Evolutionary conservation across 2,329 filamentous ascomycete species (phyloP), one percentile per base, ranked within the genome.

Genomic region (Aureobasidium subglaciale): DNA sequence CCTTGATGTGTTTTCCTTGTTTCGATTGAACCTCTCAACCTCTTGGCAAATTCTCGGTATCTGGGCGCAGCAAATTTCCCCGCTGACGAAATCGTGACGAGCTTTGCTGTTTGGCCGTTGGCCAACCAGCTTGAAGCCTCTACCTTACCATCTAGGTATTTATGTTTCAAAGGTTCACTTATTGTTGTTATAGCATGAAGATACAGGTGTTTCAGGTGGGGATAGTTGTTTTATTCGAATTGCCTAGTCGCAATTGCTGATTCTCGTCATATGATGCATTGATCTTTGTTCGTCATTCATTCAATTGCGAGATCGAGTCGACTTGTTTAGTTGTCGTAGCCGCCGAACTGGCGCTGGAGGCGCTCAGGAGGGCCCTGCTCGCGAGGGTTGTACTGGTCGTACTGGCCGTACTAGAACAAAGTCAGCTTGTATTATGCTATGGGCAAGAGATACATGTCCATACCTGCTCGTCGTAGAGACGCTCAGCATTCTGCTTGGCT

Each of bases 371-470:
- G 68, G 18, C 60, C 63, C 49, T 72, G 69, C 61, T 73, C 67
- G 63, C 73, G 70, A 15, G 75, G 74, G 59, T 76, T 67, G 62
- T 76, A 78, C 65, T 75, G 67, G 59, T 75, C 71, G 20, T 73
- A 68, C 10, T 67, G 63, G 25, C 48, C 48, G 35, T 52, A 52
- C 48, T 52, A 15, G 61, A 18, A 27, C 1, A 3, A 11, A 2
- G n/a, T 54, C 15, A 54, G 38, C 20, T 4, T 9, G 11, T 15
- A 22, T 24, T 9, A 6, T 71, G 63, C 6, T 52, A 29, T 9
- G 15, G 20, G 24, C 9, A 15, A 11, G 11, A 5, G 24, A 52
- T 71, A n/a, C n/a, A n/a, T 3, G 11, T 15, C 16, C 67, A 25
- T 69, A 67, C 6, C 64, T 63, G 75, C 60, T 77, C 70, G 56